Conservation (phyloP, 1,284 basidiomycete genomes). For the Sanghuangporus weigelae region DNA sequence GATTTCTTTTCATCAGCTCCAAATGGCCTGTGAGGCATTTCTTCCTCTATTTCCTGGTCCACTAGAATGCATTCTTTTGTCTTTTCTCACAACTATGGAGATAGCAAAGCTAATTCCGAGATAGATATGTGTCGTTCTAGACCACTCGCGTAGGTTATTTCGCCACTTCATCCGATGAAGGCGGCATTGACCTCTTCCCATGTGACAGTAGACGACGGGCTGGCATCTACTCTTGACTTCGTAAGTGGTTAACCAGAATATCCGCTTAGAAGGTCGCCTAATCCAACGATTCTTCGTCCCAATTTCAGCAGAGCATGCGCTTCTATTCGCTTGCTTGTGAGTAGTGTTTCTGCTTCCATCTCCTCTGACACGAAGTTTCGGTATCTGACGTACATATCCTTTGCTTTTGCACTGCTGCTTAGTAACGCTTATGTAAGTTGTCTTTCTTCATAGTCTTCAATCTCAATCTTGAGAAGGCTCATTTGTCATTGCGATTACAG, state of each 20-base stretch:
- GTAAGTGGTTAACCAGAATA: background rate
- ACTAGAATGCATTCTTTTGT: background rate
- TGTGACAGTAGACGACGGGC: background rate
- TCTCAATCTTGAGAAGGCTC: background rate
- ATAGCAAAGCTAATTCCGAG: background rate
- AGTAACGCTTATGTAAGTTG: slow-evolving; percentile 7
- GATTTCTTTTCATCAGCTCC: background rate
- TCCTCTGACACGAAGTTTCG: background rate
- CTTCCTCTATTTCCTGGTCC: background rate
- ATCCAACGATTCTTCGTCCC: background rate
- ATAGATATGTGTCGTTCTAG: slow-evolving; percentile 1
- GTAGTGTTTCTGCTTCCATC: background rate
- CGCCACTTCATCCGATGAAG: too few species aligned
- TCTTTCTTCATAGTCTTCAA: background rate
- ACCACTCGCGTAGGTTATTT: background rate
- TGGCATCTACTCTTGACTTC: background rate
- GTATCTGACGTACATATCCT: background rate
- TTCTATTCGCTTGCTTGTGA: slow-evolving; percentile 1
- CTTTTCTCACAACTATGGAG: background rate
- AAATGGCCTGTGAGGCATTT: background rate
- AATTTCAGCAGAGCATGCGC: slow-evolving; percentile 3
- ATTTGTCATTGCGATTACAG: background rate
- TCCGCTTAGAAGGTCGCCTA: background rate
- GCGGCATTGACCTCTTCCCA: background rate
- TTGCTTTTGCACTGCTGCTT: background rate